These are phyloP conservation scores for Astrothelium macrocarpum DNA, from an alignment of 495 filamentous ascomycete genomes.

Conservation along the genomic window DNA sequence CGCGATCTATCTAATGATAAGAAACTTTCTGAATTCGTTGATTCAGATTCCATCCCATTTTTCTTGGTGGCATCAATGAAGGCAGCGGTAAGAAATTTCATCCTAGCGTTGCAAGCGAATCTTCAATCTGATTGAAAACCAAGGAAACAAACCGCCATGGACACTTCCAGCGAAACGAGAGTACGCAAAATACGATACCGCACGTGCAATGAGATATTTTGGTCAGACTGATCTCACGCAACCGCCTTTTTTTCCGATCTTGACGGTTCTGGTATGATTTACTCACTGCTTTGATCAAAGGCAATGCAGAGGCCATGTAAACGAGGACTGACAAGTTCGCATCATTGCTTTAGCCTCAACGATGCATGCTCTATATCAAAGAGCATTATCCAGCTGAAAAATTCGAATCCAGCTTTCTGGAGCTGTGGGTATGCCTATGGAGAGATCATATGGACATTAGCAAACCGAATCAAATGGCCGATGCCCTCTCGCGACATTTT, in stretches of 20 bases:
- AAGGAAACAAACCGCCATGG: conserved; percentile 69
- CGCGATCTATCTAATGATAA: not conserved
- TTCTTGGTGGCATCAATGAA: conserved; percentile 64
- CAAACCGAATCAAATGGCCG: conserved; percentile 35
- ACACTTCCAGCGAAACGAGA: conserved; percentile 53
- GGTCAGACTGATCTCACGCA: conserved; percentile 37
- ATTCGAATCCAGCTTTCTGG: conserved; percentile 38
- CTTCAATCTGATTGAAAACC: not conserved
- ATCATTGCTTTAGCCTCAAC: conserved; percentile 42
- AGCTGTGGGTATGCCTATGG: conserved; percentile 42
- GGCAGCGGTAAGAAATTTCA: conserved; percentile 48
- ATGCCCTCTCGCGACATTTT: conserved; percentile 33
- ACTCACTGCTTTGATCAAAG: conserved; percentile 1
- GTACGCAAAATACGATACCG: conserved; percentile 45
- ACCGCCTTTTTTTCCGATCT: conserved; percentile 44
- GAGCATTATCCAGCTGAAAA: conserved; percentile 32
- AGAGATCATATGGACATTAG: conserved; percentile 39
- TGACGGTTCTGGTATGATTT: conserved; percentile 36
- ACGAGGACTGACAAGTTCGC: not conserved
- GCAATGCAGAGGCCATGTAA: too few species aligned
- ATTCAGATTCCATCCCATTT: conserved; percentile 54
- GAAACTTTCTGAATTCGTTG: not conserved
- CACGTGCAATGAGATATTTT: conserved; percentile 47
- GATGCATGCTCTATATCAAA: conserved; percentile 58
- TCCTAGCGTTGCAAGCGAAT: too few species aligned